phyloP scores from a whole-genome alignment of 208 protist genomes.

The Acanthamoeba polyphaga region DNA sequence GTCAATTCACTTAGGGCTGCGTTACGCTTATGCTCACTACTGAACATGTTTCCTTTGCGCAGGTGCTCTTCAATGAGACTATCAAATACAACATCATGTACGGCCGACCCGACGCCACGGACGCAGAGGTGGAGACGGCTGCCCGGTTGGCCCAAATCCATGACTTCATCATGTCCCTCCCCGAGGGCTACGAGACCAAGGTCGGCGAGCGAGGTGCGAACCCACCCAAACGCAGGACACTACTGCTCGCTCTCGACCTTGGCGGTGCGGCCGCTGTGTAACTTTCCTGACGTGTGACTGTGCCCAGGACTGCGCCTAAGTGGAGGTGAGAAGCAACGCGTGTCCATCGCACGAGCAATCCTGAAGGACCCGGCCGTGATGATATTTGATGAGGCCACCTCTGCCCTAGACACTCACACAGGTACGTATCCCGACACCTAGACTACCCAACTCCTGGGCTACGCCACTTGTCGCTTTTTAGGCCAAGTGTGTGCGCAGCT shows the following conservation, averaged over 20 bases:
- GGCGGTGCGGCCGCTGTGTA: background rate
- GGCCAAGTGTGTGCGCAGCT: background rate
- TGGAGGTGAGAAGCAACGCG: constrained; percentile 91
- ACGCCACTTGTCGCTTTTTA: background rate
- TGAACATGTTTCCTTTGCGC: background rate
- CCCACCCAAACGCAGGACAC: background rate
- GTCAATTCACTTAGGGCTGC: background rate
- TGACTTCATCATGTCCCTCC: constrained; percentile 84
- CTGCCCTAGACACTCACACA: constrained; percentile 87
- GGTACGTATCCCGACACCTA: constrained; percentile 83
- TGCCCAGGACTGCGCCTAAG: constrained; percentile 20
- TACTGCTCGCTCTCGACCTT: too few species aligned
- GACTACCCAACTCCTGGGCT: constrained; percentile 50
- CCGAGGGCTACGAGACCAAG: constrained; percentile 87
- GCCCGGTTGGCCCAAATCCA: constrained; percentile 83
- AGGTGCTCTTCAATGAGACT: constrained; percentile 84
- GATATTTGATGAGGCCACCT: constrained; percentile 91
- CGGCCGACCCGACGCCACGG: constrained; percentile 25
- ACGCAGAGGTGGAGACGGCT: constrained; percentile 74
- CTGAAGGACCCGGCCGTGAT: constrained; percentile 88
- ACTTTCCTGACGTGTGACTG: background rate
- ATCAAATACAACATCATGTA: constrained; percentile 75
- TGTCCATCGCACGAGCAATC: constrained; percentile 88
- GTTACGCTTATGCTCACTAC: background rate
- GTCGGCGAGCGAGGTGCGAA: constrained; percentile 90